Percentiles rank a stretch among this genome's conserved stretches.
phyloP scores from a whole-genome alignment of 257 asterid species.

The Ehretia macrophylla region DNA sequence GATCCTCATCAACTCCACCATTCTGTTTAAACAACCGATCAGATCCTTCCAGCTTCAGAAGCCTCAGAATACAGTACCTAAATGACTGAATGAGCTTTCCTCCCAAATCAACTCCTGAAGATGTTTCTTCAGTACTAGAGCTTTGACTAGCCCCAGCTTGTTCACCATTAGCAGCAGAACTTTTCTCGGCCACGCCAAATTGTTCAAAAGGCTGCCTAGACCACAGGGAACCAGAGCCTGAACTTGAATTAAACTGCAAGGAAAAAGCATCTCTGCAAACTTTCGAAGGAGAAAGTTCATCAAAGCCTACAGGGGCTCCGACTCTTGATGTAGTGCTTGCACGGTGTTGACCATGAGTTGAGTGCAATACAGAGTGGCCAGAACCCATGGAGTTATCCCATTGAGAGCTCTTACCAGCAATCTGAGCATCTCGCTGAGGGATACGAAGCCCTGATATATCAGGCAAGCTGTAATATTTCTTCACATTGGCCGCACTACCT shows the following conservation, averaged over 20 bases:
- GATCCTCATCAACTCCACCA: conserved; percentile 95
- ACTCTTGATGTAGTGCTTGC: conserved; percentile 39
- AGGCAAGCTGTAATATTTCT: conserved; percentile 86
- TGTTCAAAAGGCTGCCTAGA: conserved; percentile 83
- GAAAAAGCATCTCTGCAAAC: conserved; percentile 58
- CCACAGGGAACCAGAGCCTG: conserved; percentile 67
- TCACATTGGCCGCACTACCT: conserved; percentile 38
- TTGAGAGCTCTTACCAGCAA: conserved; percentile 31
- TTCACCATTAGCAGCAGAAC: conserved; percentile 24
- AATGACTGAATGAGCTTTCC: conserved; percentile 79
- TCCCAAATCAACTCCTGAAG: conserved; percentile 46
- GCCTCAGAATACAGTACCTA: conserved; percentile 65
- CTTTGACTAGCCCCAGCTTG: neutral
- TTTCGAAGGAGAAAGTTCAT: conserved; percentile 45
- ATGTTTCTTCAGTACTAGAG: conserved; percentile 38
- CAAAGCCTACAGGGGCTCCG: conserved; percentile 43
- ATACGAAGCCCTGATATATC: conserved; percentile 72
- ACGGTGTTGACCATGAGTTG: conserved; percentile 34
- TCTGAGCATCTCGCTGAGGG: conserved; percentile 45
- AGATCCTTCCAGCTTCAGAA: conserved; percentile 92
- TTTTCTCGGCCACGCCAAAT: conserved; percentile 85
- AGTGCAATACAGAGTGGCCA: conserved; percentile 38
- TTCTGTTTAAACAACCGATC: conserved; percentile 87
- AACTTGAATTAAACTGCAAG: conserved; percentile 42
- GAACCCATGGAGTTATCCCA: conserved; percentile 44